These are phyloP conservation scores for Cladosporium sp. DNA, from an alignment of 2,329 filamentous ascomycete species.

Conservation along the genomic window DNA sequence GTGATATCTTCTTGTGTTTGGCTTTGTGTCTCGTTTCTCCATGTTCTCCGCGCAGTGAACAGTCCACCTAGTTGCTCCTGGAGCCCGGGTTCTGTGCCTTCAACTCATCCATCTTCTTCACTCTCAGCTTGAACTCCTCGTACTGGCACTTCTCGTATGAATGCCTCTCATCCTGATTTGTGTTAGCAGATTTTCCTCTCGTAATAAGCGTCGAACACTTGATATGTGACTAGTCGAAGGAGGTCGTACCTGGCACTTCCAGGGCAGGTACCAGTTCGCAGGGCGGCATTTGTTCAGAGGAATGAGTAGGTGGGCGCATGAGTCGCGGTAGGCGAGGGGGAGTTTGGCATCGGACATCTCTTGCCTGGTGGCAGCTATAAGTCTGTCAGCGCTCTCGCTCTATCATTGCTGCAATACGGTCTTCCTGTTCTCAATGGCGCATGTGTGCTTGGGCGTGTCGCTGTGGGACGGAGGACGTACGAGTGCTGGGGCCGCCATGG, in stretches of 20 bases:
- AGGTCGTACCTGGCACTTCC: slow-evolving; percentile 85
- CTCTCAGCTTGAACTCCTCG: slow-evolving; percentile 96
- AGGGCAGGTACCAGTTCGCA: slow-evolving; percentile 90
- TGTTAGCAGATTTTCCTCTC: neutral
- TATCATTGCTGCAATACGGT: neutral
- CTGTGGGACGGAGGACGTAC: slow-evolving; percentile 32
- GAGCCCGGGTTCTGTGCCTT: slow-evolving; percentile 79
- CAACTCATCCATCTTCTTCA: slow-evolving; percentile 98
- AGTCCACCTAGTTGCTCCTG: slow-evolving; percentile 70
- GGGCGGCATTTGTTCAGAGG: slow-evolving; percentile 93
- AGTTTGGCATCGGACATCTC: slow-evolving; percentile 91
- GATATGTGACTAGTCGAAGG: neutral
- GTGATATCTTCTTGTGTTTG: slow-evolving; percentile 19
- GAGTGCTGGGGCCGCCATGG: slow-evolving; percentile 37
- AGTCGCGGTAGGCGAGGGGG: slow-evolving; percentile 89
- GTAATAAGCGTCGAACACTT: neutral
- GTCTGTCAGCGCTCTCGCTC: neutral
- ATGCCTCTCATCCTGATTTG: slow-evolving; percentile 82
- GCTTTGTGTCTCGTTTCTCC: slow-evolving; percentile 18
- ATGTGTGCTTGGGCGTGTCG: neutral
- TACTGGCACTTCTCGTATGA: slow-evolving; percentile 99
- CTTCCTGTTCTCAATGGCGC: neutral
- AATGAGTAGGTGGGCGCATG: slow-evolving; percentile 91
- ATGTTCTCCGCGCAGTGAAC: neutral
- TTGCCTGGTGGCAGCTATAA: slow-evolving; percentile 80